Evolutionary conservation across 2,329 filamentous ascomycete genomes (phyloP).

Genomic region (Nannizzia gypsea): DNA sequence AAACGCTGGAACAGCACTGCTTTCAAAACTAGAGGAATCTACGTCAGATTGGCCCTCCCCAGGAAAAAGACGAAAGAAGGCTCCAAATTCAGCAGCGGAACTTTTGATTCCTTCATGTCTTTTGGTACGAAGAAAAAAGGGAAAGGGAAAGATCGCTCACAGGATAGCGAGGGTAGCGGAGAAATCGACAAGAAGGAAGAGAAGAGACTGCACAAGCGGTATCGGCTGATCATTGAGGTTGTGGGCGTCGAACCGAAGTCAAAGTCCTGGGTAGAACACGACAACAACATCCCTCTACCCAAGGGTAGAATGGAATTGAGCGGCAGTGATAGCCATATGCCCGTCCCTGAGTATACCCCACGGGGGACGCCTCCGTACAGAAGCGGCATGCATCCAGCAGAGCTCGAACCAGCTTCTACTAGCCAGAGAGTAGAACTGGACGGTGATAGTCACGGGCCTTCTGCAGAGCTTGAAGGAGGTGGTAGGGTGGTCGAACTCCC

Average conservation of each 20-base stretch:
- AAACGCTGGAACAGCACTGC: slow-evolving; percentile 9
- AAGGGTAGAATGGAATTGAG: background rate
- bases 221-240: slow-evolving; percentile 8
- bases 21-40: slow-evolving; percentile 9
- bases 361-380: slow-evolving; percentile 1
- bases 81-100: background rate
- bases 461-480: background rate
- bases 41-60: slow-evolving; percentile 5
- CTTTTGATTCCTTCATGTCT: background rate
- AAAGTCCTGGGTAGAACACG: background rate
- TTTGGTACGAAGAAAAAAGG: slow-evolving; percentile 2
- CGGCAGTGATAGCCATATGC: background rate
- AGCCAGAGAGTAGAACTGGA: background rate
- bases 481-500: background rate
- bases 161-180: background rate
- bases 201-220: slow-evolving; percentile 9
- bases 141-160: background rate
- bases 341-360: background rate
- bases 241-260: background rate
- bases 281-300: background rate
- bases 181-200: slow-evolving; percentile 6
- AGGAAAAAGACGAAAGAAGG: background rate
- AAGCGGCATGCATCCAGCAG: background rate
- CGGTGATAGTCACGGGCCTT: background rate
- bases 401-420: slow-evolving; percentile 1